Conservation (phyloP, 2,329 filamentous ascomycete species). For the Cladobotryum protrusum region DNA sequence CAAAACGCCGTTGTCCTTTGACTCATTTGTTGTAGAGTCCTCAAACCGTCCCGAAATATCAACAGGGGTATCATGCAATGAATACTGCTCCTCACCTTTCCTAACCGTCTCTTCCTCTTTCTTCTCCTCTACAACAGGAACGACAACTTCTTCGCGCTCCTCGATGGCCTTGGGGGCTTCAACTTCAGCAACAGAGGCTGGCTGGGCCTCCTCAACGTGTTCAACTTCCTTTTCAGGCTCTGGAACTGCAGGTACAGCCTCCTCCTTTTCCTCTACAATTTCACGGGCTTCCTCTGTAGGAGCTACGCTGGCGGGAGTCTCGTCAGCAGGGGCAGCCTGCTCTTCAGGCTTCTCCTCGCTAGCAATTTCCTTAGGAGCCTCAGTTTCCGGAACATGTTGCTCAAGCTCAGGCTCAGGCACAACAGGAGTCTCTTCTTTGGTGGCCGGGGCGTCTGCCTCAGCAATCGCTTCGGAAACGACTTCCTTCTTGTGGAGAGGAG, state of each 20-base stretch:
- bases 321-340: background rate
- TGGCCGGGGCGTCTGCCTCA: no score
- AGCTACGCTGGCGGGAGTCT: constrained; percentile 5
- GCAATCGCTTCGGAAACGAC: no score
- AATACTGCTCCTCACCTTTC: constrained; percentile 40
- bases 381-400: background rate
- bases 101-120: constrained; percentile 25
- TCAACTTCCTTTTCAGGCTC: constrained; percentile 10
- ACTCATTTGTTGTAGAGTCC: constrained; percentile 20
- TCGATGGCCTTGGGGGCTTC: constrained; percentile 13
- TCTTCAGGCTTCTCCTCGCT: background rate
- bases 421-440: background rate
- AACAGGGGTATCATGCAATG: constrained; percentile 33
- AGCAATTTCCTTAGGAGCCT: background rate
- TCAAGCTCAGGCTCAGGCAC: constrained; percentile 9
- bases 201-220: constrained; percentile 1
- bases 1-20: constrained; percentile 21
- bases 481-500: no score
- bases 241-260: constrained; percentile 12
- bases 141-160: constrained; percentile 35
- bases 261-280: background rate
- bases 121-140: constrained; percentile 31
- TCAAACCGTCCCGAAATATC: constrained; percentile 27
- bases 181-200: background rate
- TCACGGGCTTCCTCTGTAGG: constrained; percentile 8